Percentiles rank a stretch among this genome's conserved stretches.
phyloP scores from a whole-genome alignment of 2,329 filamentous ascomycete species.

The Chaetoscypha palmicola region DNA sequence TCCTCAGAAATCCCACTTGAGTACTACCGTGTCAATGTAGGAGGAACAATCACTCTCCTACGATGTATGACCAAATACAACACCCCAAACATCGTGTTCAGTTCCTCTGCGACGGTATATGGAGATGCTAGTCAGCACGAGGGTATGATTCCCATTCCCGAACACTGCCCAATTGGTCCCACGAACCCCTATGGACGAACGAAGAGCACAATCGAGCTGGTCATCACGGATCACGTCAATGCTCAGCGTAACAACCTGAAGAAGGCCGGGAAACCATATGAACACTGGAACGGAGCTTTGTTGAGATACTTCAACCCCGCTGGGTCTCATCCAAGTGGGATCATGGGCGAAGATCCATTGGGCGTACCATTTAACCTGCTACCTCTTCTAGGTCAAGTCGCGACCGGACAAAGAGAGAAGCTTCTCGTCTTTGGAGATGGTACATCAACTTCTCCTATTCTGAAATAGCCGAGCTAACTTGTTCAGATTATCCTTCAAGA shows the following conservation, averaged over 20 bases:
- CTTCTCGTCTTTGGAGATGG: slow-evolving; percentile 90
- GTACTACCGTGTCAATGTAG: slow-evolving; percentile 97
- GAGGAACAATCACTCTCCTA: slow-evolving; percentile 82
- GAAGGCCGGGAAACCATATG: slow-evolving; percentile 69
- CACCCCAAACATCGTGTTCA: slow-evolving; percentile 97
- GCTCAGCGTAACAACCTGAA: slow-evolving; percentile 76
- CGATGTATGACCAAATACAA: slow-evolving; percentile 82
- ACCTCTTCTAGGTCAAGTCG: slow-evolving; percentile 89
- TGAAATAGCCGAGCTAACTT: slow-evolving; percentile 11
- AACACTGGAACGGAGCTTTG: slow-evolving; percentile 88
- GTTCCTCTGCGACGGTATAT: slow-evolving; percentile 95
- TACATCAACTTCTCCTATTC: slow-evolving; percentile 38
- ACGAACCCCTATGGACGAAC: slow-evolving; percentile 98
- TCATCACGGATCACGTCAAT: slow-evolving; percentile 86
- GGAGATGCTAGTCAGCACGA: slow-evolving; percentile 93
- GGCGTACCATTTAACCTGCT: slow-evolving; percentile 94
- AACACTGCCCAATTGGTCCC: slow-evolving; percentile 89
- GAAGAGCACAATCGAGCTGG: slow-evolving; percentile 83
- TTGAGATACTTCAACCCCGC: slow-evolving; percentile 98
- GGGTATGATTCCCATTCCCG: slow-evolving; percentile 98
- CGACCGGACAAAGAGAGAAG: slow-evolving; percentile 90
- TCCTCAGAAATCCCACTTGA: slow-evolving; percentile 89
- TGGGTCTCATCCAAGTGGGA: slow-evolving; percentile 85
- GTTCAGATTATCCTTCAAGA: slow-evolving; percentile 77
- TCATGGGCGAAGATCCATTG: slow-evolving; percentile 98